Percentiles rank a stretch among this genome's conserved stretches.
Conservation (phyloP, 1,139 yeast genomes). For the Zhuliangozyma blackwelliae region DNA sequence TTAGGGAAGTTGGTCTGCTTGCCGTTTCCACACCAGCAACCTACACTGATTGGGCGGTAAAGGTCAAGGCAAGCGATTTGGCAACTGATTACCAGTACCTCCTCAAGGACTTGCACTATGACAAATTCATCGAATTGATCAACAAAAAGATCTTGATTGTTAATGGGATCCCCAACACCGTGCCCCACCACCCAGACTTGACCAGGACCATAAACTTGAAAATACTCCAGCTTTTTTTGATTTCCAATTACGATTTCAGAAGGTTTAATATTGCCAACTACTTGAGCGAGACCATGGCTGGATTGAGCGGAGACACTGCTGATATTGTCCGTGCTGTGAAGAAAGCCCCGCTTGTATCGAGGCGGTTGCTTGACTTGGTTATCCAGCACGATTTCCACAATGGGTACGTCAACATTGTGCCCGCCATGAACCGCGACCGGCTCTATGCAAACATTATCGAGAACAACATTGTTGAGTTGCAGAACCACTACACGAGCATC, state of each 20-base stretch:
- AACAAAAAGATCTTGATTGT: slow-evolving; percentile 33
- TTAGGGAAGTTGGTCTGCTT: not conserved
- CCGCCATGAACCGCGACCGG: slow-evolving; percentile 9
- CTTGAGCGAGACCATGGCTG: slow-evolving; percentile 12
- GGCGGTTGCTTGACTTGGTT: slow-evolving; percentile 1
- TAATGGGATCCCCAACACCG: slow-evolving; percentile 14
- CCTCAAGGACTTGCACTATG: slow-evolving; percentile 14
- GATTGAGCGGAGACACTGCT: slow-evolving; percentile 3
- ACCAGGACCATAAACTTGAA: slow-evolving; percentile 16
- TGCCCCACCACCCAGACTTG: slow-evolving; percentile 2
- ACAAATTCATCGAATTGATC: slow-evolving; percentile 30
- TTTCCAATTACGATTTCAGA: slow-evolving; percentile 33
- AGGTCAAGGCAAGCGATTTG: slow-evolving; percentile 16
- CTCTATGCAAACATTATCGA: slow-evolving; percentile 27
- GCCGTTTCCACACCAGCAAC: not conserved
- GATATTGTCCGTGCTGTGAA: not conserved
- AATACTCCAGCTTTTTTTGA: slow-evolving; percentile 25
- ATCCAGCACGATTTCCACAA: slow-evolving; percentile 4
- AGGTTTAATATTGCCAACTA: slow-evolving; percentile 24
- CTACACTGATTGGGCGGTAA: slow-evolving; percentile 6
- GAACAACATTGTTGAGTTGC: slow-evolving; percentile 26
- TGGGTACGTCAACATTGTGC: slow-evolving; percentile 6
- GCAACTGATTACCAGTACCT: slow-evolving; percentile 29
- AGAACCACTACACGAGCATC: slow-evolving; percentile 28
- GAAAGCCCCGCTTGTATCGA: slow-evolving; percentile 5